phyloP scores from a whole-genome alignment of 768 basidiomycete species.

The Russula sp. region DNA sequence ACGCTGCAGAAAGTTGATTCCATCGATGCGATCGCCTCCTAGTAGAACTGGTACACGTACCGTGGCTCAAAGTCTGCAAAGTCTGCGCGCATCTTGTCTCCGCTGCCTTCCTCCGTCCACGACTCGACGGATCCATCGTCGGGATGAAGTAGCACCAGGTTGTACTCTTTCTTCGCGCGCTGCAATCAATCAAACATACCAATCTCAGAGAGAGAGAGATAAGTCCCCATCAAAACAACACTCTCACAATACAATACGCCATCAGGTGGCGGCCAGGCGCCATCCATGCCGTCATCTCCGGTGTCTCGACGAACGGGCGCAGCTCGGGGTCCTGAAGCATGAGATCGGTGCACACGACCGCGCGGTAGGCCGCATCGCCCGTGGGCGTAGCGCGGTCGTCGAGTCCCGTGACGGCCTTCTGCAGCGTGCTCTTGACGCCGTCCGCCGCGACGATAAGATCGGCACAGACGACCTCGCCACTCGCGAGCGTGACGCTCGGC shows the following conservation, averaged over 20 bases:
- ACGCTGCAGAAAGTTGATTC: constrained; percentile 22
- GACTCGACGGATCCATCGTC: constrained; percentile 36
- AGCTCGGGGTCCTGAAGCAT: constrained; percentile 48
- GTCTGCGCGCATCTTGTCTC: constrained; percentile 37
- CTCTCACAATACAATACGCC: constrained; percentile 38
- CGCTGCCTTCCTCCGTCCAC: constrained; percentile 37
- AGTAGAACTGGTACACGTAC: constrained; percentile 23
- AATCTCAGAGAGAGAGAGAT: too few species aligned
- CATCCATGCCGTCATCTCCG: constrained; percentile 55
- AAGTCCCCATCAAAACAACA: too few species aligned
- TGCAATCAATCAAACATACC: constrained; percentile 8
- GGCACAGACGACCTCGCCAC: constrained; percentile 31
- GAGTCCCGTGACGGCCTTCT: constrained; percentile 42
- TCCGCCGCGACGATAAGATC: constrained; percentile 36
- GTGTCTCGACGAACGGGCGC: constrained; percentile 39
- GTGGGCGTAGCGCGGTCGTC: constrained; percentile 40
- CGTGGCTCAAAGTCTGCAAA: constrained; percentile 38
- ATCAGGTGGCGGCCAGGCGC: constrained; percentile 43
- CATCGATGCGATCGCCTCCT: background rate
- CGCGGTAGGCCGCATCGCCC: constrained; percentile 58
- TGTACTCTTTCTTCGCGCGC: constrained; percentile 32
- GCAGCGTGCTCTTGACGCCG: constrained; percentile 42
- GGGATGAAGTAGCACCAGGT: constrained; percentile 33
- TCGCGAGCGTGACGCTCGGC: constrained; percentile 31
- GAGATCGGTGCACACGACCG: constrained; percentile 38